Percentiles rank a stretch among this genome's conserved stretches.
These are phyloP conservation scores for Tolypocladium endophyticum DNA, from an alignment of 2,329 filamentous ascomycete species.

Conservation along the genomic window DNA sequence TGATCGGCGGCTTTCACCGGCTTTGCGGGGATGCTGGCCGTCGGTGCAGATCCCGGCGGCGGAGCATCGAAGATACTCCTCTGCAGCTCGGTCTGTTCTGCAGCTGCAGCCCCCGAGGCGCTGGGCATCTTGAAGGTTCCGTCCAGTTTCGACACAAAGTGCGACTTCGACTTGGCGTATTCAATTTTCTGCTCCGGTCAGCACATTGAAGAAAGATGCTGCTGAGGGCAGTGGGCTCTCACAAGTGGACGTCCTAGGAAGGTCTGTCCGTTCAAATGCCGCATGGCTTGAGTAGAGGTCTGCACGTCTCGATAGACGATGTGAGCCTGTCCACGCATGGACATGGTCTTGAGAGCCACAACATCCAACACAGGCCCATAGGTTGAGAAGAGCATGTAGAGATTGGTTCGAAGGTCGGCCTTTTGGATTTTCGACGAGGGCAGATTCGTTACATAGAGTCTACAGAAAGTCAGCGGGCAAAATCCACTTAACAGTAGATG, in stretches of 20 bases:
- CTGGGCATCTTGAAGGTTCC: constrained; percentile 72
- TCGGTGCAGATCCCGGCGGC: constrained; percentile 36
- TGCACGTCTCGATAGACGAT: constrained; percentile 83
- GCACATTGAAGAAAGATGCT: neutral
- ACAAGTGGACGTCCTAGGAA: constrained; percentile 84
- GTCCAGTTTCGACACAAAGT: constrained; percentile 82
- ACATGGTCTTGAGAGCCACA: constrained; percentile 75
- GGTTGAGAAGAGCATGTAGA: constrained; percentile 91
- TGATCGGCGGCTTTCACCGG: constrained; percentile 36
- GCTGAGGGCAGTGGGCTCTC: constrained; percentile 20
- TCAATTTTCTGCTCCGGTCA: constrained; percentile 60
- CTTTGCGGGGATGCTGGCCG: constrained; percentile 33
- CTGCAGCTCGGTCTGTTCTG: constrained; percentile 62
- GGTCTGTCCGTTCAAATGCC: constrained; percentile 72
- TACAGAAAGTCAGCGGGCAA: constrained; percentile 22
- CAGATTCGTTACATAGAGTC: constrained; percentile 82
- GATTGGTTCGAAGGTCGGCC: constrained; percentile 68
- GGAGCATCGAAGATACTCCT: constrained; percentile 71
- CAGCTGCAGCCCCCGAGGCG: constrained; percentile 37
- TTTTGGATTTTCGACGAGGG: constrained; percentile 83
- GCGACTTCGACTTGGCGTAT: constrained; percentile 83
- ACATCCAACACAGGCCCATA: constrained; percentile 90
- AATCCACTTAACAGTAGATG: constrained; percentile 5
- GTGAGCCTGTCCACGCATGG: constrained; percentile 95
- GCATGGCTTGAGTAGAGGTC: constrained; percentile 88